Conservation (phyloP, 257 asterid species). For the Solanum tacnaense region DNA sequence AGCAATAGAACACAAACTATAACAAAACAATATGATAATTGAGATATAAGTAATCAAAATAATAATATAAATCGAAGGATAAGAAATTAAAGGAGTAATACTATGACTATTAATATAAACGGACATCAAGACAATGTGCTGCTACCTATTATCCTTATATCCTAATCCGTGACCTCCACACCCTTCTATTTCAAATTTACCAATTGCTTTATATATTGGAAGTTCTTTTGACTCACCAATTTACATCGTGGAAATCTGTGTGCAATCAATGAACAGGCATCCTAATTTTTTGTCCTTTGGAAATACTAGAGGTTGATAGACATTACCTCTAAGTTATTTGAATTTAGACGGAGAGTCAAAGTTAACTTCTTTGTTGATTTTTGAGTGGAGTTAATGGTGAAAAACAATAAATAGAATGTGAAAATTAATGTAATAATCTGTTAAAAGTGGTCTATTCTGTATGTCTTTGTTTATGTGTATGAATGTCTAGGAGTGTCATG, state of each 20-base stretch:
- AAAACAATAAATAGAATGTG: not conserved
- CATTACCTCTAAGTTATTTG: not conserved
- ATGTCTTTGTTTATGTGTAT: not conserved
- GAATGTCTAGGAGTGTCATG: not conserved
- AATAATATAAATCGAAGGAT: not conserved
- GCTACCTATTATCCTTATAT: not conserved
- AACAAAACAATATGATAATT: not conserved
- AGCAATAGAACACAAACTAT: not conserved
- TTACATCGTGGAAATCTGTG: not conserved
- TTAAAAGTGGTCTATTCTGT: not conserved
- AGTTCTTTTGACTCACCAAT: not conserved
- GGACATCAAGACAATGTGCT: not conserved
- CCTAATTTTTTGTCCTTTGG: not conserved
- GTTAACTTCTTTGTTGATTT: not conserved
- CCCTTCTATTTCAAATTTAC: not conserved
- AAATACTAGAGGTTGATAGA: not conserved
- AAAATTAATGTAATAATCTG: not conserved
- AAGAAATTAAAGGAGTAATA: not conserved
- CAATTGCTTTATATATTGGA: not conserved
- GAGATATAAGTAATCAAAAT: not conserved
- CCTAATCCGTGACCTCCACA: not conserved
- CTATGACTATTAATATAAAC: not conserved
- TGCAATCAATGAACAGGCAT: not conserved
- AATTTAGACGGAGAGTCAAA: not conserved
- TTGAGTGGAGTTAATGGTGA: not conserved